Base-by-base conservation (phyloP, 1,139 yeast species). In the Dujonia santamariae region DNA sequence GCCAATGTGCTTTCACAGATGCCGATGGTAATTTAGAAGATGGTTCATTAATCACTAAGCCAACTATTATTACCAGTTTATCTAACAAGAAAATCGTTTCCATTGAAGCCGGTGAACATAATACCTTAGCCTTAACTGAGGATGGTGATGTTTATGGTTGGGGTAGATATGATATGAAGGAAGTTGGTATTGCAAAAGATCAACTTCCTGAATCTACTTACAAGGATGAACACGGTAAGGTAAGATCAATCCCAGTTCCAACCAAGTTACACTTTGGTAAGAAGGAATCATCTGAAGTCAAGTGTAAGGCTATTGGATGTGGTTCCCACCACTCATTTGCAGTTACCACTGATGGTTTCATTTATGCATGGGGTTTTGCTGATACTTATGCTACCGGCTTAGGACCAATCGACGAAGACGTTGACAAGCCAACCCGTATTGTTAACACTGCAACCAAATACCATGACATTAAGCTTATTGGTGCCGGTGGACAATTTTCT, bases 281-380 rank as follows among this genome's bases (percentile, higher is more conserved):
- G 3, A 51, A 51, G 25, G 51, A 49, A 11, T 45, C 47, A 11
- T 40, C 43, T 12, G 34, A 14, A 18, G 59, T 70, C 21, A 71
- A 73, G 29, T 71, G 84, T 49, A 82, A 78, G 50, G 57, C 71
- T 5, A 67, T 90, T 30, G 84, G 94, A 4, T 78, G 83, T 32
- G 98, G 98, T 1, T 83, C 96, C 1, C 97, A 92, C 50, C 98
- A 92, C 56, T 84, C 95, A 1, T 63, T 92, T 41, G 97, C 96
- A 2, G 73, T 90, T 4, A 79, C 94, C 7, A 76, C 70, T 23
- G 90, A 86, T 47, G 98, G 99, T 4, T 65, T 85, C 38, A 85
- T 80, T 1, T 92, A 81, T 64, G 77, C 97, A 1, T 92, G 99
- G 99, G 99, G 99, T 1, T 92, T 90, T 55, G 97, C 94, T 31